Base-by-base conservation (phyloP, 192 early-diverging fungal genomes). In the Podila epigama region DNA sequence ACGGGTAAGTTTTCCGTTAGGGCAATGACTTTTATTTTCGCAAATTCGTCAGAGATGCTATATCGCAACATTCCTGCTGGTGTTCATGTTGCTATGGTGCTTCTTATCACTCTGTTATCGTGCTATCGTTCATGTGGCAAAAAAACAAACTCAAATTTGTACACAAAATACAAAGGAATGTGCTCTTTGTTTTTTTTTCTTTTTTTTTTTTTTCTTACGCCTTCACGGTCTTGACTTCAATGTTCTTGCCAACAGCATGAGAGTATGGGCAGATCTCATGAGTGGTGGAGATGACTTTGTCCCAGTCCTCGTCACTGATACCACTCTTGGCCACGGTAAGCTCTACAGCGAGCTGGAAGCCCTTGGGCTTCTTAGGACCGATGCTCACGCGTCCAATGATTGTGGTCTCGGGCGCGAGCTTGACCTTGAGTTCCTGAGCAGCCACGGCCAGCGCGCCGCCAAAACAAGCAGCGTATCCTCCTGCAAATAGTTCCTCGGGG, bases 401-500 rank as follows among this genome's bases (percentile, higher is more conserved):
- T 1, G 84, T 84, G 60, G 79, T 84, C 10, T 66, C 58, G 51
- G 75, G 66, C 11, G 73, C 73, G 27, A 88, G 66, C n/a, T 72
- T 65, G 63, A 88, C 58, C 37, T 83, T 70, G 39, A 84, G 62
- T 50, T 79, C 79, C 35, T 62, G 72, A 20, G 84, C 79, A 2
- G 81, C 86, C 41, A 82, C 72, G 3, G 69, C 86, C 75, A 88
- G 68, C 15, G 86, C 86, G 36, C 86, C 86, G 54, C 85, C 84
- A 70, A 88, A 88, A 78, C 86, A 88, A 4, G 86, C 86, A 2
- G 86, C 69, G 40, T 88, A 88, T 32, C 84, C 84, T 7, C 83
- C 84, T 22, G 81, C 86, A 37, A 88, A 73, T 34, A 88, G 81
- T 65, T 88, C 84, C 64, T 88, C 86, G 36, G 86, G 86, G 80